Base-by-base conservation (phyloP, 2,329 filamentous ascomycete genomes). In the Dryadomyces quercivorus region DNA sequence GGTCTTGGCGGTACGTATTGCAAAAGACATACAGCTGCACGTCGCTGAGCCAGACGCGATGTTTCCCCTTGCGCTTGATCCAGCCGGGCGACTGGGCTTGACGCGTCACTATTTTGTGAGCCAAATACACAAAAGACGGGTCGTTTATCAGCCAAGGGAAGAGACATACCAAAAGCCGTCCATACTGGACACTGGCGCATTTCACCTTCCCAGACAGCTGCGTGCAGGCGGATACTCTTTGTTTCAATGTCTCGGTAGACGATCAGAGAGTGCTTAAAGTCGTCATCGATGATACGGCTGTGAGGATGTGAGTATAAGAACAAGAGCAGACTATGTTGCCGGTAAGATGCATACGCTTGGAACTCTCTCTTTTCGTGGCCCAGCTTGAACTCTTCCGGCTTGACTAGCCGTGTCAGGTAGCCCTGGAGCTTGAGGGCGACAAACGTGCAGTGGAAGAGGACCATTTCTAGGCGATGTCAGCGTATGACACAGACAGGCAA, bases 21-120 rank as follows among this genome's bases (percentile, higher is more conserved):
- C 74, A 79, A 62, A 84, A 83, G 8, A 82, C 74, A 61, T 81
- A 82, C 0, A 78, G 72, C 55, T 79, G 72, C 16, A 84, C 63
- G 57, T 80, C 75, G 38, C 70, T 72, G 2, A 84, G 65, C 67
- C 72, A 74, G 56, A 84, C 66, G 22, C 72, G 69, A 54, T 72
- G 70, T 13, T 65, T 66, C 13, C 70, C 71, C 43, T 73, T 72
- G 47, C 72, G 75, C 34, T 70, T 68, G 21, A 83, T 64, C 79
- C 78, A 82, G 3, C 67, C 69, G 1, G 68, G 62, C 2, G 74
- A 75, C 38, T 66, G 63, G 12, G 70, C 71, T 57, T 79, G 73
- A 51, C 76, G 69, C 1, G 78, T 80, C 22, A 82, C 78, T 81
- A 51, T 3, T 15, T 16, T 40, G 36, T 40, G 36, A 40, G 36